Evolutionary conservation across 2,329 filamentous ascomycete species (phyloP).

Genomic region (Neoscytalidium dimidiatum): DNA sequence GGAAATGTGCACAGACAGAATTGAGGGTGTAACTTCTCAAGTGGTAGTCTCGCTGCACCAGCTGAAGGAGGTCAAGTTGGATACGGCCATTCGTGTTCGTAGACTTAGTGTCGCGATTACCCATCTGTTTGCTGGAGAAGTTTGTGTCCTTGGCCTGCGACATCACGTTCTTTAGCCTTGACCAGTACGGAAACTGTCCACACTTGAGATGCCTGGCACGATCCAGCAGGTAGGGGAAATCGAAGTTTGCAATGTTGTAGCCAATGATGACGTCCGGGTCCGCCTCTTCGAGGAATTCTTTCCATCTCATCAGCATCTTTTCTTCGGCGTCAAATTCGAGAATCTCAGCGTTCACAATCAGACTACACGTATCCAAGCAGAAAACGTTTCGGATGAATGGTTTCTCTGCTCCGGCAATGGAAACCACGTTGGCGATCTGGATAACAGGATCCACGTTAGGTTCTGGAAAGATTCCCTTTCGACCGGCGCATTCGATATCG

Average conservation of each 20-base stretch:
- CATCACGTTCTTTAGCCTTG: constrained; percentile 69
- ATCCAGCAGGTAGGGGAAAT: constrained; percentile 93
- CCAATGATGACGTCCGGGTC: constrained; percentile 98
- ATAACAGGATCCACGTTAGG: constrained; percentile 91
- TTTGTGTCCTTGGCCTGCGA: constrained; percentile 78
- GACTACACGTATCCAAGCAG: constrained; percentile 85
- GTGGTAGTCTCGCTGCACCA: constrained; percentile 93
- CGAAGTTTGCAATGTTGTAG: constrained; percentile 98
- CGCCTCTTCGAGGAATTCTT: constrained; percentile 82
- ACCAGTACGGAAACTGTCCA: constrained; percentile 80
- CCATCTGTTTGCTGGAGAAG: constrained; percentile 98
- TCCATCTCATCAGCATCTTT: constrained; percentile 91
- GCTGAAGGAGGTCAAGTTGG: constrained; percentile 89
- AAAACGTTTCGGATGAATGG: constrained; percentile 97
- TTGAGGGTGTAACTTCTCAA: constrained; percentile 96
- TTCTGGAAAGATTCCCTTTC: constrained; percentile 97
- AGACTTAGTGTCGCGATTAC: constrained; percentile 88
- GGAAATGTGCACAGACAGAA: constrained; percentile 90
- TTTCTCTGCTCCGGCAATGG: constrained; percentile 90
- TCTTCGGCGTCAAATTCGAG: constrained; percentile 79
- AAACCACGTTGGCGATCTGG: constrained; percentile 96
- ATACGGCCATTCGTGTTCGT: constrained; percentile 94
- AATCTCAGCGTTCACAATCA: constrained; percentile 93
- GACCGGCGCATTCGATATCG: constrained; percentile 97
- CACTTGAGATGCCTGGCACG: constrained; percentile 84